Evolutionary conservation across 2,329 filamentous ascomycete genomes (phyloP).

Genomic region (Zelopaecilomyces penicillatus): DNA sequence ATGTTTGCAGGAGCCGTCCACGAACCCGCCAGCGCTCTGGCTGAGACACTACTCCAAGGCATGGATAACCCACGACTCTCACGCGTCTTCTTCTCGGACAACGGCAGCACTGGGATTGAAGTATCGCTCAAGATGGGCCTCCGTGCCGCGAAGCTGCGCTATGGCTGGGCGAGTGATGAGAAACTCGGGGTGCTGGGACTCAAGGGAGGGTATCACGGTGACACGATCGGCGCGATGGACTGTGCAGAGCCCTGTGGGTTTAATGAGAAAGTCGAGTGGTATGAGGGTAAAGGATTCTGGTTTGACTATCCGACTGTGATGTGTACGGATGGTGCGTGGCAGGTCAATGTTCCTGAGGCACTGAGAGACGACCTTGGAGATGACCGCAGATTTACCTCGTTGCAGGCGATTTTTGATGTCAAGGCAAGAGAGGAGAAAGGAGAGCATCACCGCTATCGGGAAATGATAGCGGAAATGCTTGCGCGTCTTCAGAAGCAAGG

Average conservation of each 20-base stretch:
- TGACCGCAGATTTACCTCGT: conserved; percentile 34
- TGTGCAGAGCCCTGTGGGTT: conserved; percentile 67
- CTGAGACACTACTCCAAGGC: conserved; percentile 52
- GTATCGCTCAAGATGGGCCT: conserved; percentile 82
- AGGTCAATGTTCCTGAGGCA: conserved; percentile 45
- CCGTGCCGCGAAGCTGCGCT: conserved; percentile 56
- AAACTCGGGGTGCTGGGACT: conserved; percentile 64
- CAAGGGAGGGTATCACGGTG: conserved; percentile 76
- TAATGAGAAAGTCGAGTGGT: conserved; percentile 84
- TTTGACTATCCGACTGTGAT: conserved; percentile 69
- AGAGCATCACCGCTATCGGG: conserved; percentile 44
- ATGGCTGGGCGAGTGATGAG: conserved; percentile 52
- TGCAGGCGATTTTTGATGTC: conserved; percentile 55
- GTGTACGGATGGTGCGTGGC: conserved; percentile 59
- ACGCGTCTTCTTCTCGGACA: conserved; percentile 76
- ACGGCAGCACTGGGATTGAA: conserved; percentile 75
- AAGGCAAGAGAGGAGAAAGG: conserved; percentile 35
- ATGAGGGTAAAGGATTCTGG: conserved; percentile 70
- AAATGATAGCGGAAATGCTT: conserved; percentile 50
- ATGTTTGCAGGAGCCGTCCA: conserved; percentile 82
- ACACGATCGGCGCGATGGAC: conserved; percentile 85
- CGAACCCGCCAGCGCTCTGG: conserved; percentile 63
- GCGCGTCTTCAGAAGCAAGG: conserved; percentile 45
- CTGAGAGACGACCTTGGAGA: conserved; percentile 38
- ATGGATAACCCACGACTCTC: conserved; percentile 56